phyloP scores from a whole-genome alignment of 495 filamentous ascomycete species.

The Aspergillus avenaceus region DNA sequence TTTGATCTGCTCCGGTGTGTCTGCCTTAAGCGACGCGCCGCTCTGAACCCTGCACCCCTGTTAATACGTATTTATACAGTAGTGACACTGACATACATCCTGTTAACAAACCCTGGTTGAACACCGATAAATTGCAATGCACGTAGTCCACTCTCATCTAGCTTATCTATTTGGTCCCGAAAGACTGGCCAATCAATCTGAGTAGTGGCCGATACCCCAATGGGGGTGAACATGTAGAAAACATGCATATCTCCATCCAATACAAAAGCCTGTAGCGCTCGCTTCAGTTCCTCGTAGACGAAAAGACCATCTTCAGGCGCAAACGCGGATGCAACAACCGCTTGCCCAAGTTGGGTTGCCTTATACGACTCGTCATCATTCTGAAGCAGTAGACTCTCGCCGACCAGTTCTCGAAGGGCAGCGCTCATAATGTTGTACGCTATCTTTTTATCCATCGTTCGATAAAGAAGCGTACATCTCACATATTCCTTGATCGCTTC shows the following conservation, averaged over 20 bases:
- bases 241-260: constrained; percentile 85
- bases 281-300: constrained; percentile 63
- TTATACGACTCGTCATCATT: constrained; percentile 50
- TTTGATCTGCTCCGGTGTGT: constrained; percentile 54
- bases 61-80: constrained; percentile 20
- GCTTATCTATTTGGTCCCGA: constrained; percentile 60
- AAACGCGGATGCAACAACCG: constrained; percentile 68
- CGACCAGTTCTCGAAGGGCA: constrained; percentile 48
- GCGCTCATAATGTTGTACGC: constrained; percentile 52
- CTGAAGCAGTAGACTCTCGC: constrained; percentile 28
- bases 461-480: constrained; percentile 61
- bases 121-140: constrained; percentile 68
- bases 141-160: constrained; percentile 68
- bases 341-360: constrained; percentile 64
- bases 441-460: constrained; percentile 52
- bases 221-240: constrained; percentile 75
- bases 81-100: constrained; percentile 50
- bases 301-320: constrained; percentile 76
- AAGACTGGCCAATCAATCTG: constrained; percentile 72
- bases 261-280: constrained; percentile 69
- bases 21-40: constrained; percentile 59
- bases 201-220: constrained; percentile 43
- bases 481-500: constrained; percentile 71
- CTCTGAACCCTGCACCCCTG: constrained; percentile 58
- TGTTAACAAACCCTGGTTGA: constrained; percentile 64